A percentile compares a stretch with the other conserved stretches of the same genome.
These are phyloP conservation scores for Aspergillus pseudoviridinutans DNA, from an alignment of 2,329 filamentous ascomycete species.

Conservation along the genomic window DNA sequence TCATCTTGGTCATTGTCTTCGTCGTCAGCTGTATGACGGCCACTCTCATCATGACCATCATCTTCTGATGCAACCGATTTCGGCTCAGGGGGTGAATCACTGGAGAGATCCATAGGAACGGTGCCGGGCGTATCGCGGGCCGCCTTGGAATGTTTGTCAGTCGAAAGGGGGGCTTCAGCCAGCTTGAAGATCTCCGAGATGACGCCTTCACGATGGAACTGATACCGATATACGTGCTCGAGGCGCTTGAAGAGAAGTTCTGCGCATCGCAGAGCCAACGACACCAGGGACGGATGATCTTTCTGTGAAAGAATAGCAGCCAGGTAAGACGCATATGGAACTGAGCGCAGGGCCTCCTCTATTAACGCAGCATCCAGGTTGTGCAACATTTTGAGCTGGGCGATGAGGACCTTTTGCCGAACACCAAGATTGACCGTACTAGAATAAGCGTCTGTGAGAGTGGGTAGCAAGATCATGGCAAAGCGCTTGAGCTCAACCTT, in stretches of 20 bases:
- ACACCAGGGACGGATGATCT: slow-evolving; percentile 83
- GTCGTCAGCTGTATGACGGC: slow-evolving; percentile 21
- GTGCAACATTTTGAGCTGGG: slow-evolving; percentile 97
- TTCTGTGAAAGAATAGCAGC: slow-evolving; percentile 94
- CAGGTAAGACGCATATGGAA: slow-evolving; percentile 92
- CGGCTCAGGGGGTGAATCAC: slow-evolving; percentile 12
- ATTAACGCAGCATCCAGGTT: slow-evolving; percentile 85
- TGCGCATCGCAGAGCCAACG: slow-evolving; percentile 81
- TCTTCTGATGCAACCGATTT: slow-evolving; percentile 40
- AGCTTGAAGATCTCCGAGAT: slow-evolving; percentile 86
- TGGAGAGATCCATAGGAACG: slow-evolving; percentile 17
- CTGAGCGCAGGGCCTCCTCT: slow-evolving; percentile 76
- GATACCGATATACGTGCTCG: slow-evolving; percentile 85
- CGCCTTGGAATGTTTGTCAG: slow-evolving; percentile 16
- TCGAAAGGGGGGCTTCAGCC: slow-evolving; percentile 46
- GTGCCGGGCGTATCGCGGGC: slow-evolving; percentile 9
- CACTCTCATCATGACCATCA: slow-evolving; percentile 48
- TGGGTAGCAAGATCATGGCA: slow-evolving; percentile 87
- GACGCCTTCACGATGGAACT: slow-evolving; percentile 95
- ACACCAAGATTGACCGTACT: slow-evolving; percentile 95
- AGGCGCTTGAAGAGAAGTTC: slow-evolving; percentile 82
- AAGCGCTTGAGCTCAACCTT: slow-evolving; percentile 85
- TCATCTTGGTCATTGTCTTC: slow-evolving; percentile 53
- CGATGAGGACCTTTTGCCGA: slow-evolving; percentile 87
- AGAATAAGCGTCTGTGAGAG: slow-evolving; percentile 92